phyloP scores from a whole-genome alignment of 495 filamentous ascomycete genomes.

The Pseudoneurospora amorphoporcata region DNA sequence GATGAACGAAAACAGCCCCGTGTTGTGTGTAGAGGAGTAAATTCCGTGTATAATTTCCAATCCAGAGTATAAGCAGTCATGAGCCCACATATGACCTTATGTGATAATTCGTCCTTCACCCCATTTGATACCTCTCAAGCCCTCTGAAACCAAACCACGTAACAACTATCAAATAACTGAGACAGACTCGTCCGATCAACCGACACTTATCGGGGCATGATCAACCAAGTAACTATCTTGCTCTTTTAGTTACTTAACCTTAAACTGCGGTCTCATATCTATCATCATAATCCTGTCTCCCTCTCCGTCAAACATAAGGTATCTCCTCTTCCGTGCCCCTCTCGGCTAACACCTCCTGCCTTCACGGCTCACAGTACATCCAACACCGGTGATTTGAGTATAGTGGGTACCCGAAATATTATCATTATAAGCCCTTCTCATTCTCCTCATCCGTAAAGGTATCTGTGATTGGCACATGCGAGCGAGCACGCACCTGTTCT shows the following conservation, averaged over 20 bases:
- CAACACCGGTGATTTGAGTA: background rate
- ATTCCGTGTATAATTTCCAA: background rate
- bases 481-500: no score
- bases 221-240: no score
- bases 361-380: background rate
- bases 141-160: background rate
- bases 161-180: background rate
- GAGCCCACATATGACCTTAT: background rate
- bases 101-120: background rate
- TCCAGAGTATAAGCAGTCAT: background rate
- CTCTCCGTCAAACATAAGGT: background rate
- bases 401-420: background rate
- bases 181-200: background rate
- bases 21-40: background rate
- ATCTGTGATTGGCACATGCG: no score
- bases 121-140: background rate
- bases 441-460: no score
- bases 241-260: no score
- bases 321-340: background rate
- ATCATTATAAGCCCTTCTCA: background rate
- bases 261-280: background rate
- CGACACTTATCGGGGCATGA: background rate
- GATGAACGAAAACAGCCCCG: background rate
- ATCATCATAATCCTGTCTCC: background rate
- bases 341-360: background rate